These are phyloP conservation scores for Lentinula sp. DNA, from an alignment of 768 basidiomycete genomes.

Conservation along the genomic window DNA sequence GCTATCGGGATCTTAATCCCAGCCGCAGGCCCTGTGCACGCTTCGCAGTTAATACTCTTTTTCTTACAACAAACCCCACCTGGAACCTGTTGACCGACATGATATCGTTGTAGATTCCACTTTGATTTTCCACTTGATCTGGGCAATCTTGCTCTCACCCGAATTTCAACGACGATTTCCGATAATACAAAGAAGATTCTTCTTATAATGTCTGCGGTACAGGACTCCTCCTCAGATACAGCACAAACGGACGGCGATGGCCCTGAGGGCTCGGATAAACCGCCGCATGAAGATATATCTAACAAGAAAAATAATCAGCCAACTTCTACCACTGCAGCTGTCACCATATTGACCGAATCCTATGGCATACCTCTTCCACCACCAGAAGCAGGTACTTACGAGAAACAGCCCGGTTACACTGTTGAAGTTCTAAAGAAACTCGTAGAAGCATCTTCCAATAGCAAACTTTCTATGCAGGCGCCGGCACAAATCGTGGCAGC, in stretches of 20 bases:
- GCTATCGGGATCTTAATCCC: conserved; percentile 4
- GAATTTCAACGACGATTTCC: not conserved
- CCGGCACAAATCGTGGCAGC: not conserved
- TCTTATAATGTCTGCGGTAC: not conserved
- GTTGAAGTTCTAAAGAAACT: conserved; percentile 20
- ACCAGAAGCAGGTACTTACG: conserved; percentile 23
- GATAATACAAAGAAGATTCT: not conserved
- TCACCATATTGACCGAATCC: not conserved
- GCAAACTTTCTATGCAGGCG: not conserved
- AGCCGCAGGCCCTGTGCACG: not conserved
- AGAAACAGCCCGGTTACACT: conserved; percentile 24
- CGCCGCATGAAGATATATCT: conserved; percentile 21
- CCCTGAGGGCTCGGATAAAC: conserved; percentile 38
- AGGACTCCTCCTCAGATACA: conserved; percentile 17
- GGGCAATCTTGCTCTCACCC: not conserved
- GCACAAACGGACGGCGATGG: conserved; percentile 35
- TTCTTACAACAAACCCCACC: conserved; percentile 1
- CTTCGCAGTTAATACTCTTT: conserved; percentile 6
- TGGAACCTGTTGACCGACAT: conserved; percentile 9
- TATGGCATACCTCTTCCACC: conserved; percentile 25
- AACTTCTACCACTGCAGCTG: conserved; percentile 5
- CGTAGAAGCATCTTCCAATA: not conserved
- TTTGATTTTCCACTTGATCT: not conserved
- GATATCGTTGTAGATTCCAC: conserved; percentile 7
- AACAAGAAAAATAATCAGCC: not conserved